These are phyloP conservation scores for Sphenostylis stenocarpa DNA, from an alignment of 306 rosid species.

Conservation along the genomic window DNA sequence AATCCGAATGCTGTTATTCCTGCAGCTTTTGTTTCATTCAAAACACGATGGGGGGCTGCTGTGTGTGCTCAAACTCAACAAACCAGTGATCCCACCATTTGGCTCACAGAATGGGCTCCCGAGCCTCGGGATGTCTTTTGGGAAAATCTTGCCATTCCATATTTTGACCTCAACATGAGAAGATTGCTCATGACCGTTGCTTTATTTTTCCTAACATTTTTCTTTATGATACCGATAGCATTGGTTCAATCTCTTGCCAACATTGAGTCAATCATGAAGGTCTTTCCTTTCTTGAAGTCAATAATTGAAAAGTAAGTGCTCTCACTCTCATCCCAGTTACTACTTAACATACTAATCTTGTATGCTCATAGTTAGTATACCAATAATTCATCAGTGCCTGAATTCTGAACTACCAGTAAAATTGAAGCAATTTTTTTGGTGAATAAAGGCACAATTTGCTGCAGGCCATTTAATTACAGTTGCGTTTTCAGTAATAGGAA, in stretches of 20 bases:
- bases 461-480: not conserved
- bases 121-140: conserved; percentile 85
- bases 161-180: conserved; percentile 66
- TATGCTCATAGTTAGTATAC: not conserved
- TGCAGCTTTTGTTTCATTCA: conserved; percentile 94
- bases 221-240: conserved; percentile 89
- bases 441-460: not conserved
- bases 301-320: conserved; percentile 64
- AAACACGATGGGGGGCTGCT: conserved; percentile 88
- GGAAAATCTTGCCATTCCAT: conserved; percentile 91
- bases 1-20: conserved; percentile 71
- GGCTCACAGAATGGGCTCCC: conserved; percentile 99
- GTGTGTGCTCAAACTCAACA: conserved; percentile 96
- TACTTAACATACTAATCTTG: not conserved
- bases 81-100: conserved; percentile 70
- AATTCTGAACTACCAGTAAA: not conserved
- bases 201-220: conserved; percentile 68
- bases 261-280: conserved; percentile 71
- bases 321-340: conserved; percentile 22
- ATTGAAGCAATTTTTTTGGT: not conserved
- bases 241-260: conserved; percentile 92
- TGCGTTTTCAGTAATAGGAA: not conserved
- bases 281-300: conserved; percentile 76
- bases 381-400: not conserved
- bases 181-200: conserved; percentile 58